Percentiles rank a stretch among this genome's conserved stretches.
These are phyloP conservation scores for Trypanosoma melophagium DNA, from an alignment of 208 protist genomes.

Conservation along the genomic window DNA sequence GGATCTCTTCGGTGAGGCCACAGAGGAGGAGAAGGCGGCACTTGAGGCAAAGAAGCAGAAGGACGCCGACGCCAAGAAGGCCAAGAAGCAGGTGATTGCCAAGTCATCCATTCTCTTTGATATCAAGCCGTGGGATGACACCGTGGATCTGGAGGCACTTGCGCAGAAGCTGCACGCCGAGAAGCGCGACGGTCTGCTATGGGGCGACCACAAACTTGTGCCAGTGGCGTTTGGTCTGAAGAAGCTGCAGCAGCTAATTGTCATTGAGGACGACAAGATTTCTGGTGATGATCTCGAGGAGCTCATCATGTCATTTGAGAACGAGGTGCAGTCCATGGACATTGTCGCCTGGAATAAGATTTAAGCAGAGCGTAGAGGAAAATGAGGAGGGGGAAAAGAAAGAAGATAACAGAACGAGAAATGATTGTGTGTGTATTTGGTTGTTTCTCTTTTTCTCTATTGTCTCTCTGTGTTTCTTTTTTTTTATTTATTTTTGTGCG, in stretches of 20 bases:
- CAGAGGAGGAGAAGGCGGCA: constrained; percentile 83
- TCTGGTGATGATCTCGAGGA: constrained; percentile 93
- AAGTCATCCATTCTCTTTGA: constrained; percentile 92
- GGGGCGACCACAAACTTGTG: constrained; percentile 90
- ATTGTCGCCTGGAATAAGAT: constrained; percentile 97
- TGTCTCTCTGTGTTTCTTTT: no score
- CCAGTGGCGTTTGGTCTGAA: constrained; percentile 94
- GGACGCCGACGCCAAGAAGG: constrained; percentile 81
- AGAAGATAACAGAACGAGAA: not conserved
- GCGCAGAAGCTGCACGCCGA: constrained; percentile 84
- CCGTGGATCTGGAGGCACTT: constrained; percentile 84
- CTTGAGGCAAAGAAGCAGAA: constrained; percentile 88
- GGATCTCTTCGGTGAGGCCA: constrained; percentile 88
- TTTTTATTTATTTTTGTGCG: no score
- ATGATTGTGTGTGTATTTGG: no score
- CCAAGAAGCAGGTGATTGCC: constrained; percentile 78
- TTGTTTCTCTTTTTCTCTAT: not conserved
- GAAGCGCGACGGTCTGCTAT: constrained; percentile 88
- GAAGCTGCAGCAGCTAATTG: constrained; percentile 94
- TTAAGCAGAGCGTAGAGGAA: constrained; percentile 45
- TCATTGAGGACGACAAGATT: constrained; percentile 96
- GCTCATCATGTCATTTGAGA: constrained; percentile 90
- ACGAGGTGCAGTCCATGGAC: constrained; percentile 95
- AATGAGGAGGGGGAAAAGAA: not conserved
- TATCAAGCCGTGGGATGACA: constrained; percentile 94